Evolutionary conservation across 2,329 filamentous ascomycete species (phyloP).

Genomic region (Ophiostoma australiae): DNA sequence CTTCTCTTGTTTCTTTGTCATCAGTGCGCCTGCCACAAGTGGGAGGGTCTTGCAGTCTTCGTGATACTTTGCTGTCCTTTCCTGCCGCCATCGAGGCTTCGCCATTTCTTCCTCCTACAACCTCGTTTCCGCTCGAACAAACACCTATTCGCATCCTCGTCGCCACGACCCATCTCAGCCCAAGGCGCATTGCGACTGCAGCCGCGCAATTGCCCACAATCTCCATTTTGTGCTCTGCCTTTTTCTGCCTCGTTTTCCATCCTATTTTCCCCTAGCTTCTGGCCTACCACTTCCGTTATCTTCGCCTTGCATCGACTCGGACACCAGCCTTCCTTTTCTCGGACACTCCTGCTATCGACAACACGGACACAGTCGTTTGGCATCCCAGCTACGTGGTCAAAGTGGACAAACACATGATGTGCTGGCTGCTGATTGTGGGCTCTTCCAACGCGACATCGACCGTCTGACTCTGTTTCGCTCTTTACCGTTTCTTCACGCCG

Average conservation of each 20-base stretch:
- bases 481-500: not conserved
- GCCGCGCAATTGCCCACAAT: not conserved
- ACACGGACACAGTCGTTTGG: not conserved
- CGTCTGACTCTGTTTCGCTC: not conserved
- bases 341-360: not conserved
- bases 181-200: not conserved
- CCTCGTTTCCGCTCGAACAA: not conserved
- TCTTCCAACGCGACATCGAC: conserved; percentile 3
- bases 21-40: not conserved
- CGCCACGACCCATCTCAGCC: not conserved
- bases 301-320: conserved; percentile 1
- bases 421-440: conserved; percentile 7
- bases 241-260: not conserved
- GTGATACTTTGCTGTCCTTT: conserved; percentile 8
- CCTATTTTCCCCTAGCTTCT: not conserved
- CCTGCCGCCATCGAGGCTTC: not conserved
- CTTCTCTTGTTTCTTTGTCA: not conserved
- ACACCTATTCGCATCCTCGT: not conserved
- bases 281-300: not conserved
- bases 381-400: not conserved
- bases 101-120: not conserved
- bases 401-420: conserved; percentile 15
- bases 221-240: not conserved
- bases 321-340: not conserved
- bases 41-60: not conserved